Base-by-base conservation (phyloP, 2,329 filamentous ascomycete genomes). In the Ceratocystis lukuohia region DNA sequence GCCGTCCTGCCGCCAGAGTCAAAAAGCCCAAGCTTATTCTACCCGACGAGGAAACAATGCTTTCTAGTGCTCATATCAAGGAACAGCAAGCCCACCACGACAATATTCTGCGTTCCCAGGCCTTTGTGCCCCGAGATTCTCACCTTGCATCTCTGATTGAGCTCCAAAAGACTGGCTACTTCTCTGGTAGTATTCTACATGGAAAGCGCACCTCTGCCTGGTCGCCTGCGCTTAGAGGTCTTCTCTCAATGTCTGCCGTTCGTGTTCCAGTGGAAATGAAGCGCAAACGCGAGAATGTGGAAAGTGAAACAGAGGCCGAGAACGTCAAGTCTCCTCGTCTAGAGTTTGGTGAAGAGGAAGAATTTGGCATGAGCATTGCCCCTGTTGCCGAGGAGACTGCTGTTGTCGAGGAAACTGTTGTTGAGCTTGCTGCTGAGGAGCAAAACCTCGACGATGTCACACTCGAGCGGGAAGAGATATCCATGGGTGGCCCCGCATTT, bases 221-320 rank as follows among this genome's bases (percentile, higher is more conserved):
- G 92, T 93, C 93, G 2, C 93, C 93, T 0, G 94, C 99, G 76
- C 82, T 99, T 22, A 87, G 90, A 68, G 91, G 88, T n/a, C 85
- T 99, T 71, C 79, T 97, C n/a, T 96, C 91, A 1, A 80, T 96
- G 53, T 90, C 95, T 70, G 82, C 89, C 15, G 82, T 96, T 17
- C 86, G 87, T 69, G 85, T 85, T 67, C 82, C 87, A 53, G 88
- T 86, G 67, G 91, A 96, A 69, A 82, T 93, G 66, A 99, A 97
- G 82, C 85, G 94, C 68, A 99, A 99, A 81, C 87, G 94, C 33
- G 91, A 96, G 72, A 91, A 88, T 71, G 91, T 89, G 28, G 84
- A 94, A 69, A 89, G 88, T 57, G 91, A 93, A 72, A 82, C 94
- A 69, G 89, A 88, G 25, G 84, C 81, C 69, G 85, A 88, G 59